Conservation (phyloP, 73 alveolate species). For the Paramecium tetraurelia region DNA sequence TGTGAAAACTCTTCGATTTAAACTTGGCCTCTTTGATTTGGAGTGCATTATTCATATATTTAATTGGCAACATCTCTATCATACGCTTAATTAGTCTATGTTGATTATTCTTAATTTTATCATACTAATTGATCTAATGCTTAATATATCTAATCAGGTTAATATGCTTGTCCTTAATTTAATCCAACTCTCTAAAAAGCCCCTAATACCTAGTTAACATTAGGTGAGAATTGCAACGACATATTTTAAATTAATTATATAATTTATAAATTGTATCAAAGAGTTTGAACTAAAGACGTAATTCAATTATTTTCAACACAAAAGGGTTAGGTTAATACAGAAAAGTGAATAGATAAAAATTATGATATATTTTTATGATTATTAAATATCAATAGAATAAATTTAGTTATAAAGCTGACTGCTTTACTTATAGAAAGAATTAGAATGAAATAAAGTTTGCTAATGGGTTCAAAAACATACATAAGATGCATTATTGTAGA, state of each 20-base stretch:
- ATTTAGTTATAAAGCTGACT: not conserved
- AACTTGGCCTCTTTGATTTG: constrained; percentile 28
- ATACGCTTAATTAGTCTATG: not conserved
- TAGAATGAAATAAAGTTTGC: too few species aligned
- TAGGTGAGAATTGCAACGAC: not conserved
- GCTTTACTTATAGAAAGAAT: not conserved
- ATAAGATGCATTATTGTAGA: too few species aligned
- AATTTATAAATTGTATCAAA: not conserved
- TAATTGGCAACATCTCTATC: constrained; percentile 41
- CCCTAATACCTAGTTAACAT: not conserved
- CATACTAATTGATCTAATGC: constrained; percentile 34
- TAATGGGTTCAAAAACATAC: too few species aligned
- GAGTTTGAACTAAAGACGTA: not conserved
- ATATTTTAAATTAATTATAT: not conserved
- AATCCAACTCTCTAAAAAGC: constrained; percentile 17
- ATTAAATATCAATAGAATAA: not conserved
- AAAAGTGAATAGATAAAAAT: not conserved
- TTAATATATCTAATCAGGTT: not conserved
- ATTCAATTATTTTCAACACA: too few species aligned
- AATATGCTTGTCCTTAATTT: not conserved
- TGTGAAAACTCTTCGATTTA: not conserved
- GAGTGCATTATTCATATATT: not conserved
- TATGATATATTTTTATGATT: not conserved
- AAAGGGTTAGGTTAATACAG: too few species aligned
- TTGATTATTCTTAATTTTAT: not conserved